Evolutionary conservation across 345 rosid species (phyloP).

Genomic region (Lepidium didymum): DNA sequence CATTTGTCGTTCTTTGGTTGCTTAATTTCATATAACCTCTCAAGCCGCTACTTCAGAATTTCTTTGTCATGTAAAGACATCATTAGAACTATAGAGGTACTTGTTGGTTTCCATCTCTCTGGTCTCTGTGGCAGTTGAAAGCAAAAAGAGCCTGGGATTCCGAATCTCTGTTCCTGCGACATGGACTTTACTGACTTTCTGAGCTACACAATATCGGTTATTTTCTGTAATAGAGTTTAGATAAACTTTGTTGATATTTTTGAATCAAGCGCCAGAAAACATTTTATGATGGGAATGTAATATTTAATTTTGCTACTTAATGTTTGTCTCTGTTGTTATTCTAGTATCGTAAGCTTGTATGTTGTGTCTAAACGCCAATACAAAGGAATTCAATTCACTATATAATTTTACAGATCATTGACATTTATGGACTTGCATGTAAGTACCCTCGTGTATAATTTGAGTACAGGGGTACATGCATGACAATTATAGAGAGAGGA

Average conservation of each 20-base stretch:
- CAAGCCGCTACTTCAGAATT: conserved; percentile 27
- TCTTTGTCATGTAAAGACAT: conserved; percentile 28
- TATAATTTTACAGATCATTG: background rate
- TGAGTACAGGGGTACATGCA: conserved; percentile 19
- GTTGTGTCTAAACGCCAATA: background rate
- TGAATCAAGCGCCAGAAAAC: conserved; percentile 24
- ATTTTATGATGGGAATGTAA: conserved; percentile 20
- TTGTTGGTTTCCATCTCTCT: conserved; percentile 42
- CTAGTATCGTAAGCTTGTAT: background rate
- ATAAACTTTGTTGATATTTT: conserved; percentile 19
- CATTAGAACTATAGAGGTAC: conserved; percentile 34
- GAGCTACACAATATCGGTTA: conserved; percentile 2
- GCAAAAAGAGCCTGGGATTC: conserved; percentile 19
- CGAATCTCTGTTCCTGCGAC: conserved; percentile 8
- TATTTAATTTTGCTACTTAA: background rate
- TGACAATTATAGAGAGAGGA: background rate
- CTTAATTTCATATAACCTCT: background rate
- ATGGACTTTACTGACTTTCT: background rate
- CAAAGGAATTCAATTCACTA: background rate
- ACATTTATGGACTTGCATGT: background rate
- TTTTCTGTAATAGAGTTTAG: conserved; percentile 16
- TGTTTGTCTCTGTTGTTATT: background rate
- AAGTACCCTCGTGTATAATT: conserved; percentile 23
- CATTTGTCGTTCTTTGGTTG: background rate
- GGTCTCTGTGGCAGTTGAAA: conserved; percentile 30